Evolutionary conservation across 2,329 filamentous ascomycete species (phyloP).

Genomic region (Penicillium sp.): DNA sequence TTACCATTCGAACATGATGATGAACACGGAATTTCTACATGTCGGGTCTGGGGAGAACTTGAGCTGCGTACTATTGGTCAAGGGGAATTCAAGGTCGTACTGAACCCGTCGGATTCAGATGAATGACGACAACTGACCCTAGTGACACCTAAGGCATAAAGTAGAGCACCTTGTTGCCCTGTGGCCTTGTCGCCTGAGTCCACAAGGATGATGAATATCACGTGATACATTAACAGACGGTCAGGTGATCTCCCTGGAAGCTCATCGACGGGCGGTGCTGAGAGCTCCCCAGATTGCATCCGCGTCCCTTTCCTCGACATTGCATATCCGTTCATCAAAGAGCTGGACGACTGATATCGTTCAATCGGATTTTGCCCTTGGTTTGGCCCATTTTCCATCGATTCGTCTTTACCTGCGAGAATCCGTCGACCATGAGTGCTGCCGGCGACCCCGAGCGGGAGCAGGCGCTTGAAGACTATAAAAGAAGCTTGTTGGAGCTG

Average conservation of each 20-base stretch:
- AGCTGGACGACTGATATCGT: constrained; percentile 1
- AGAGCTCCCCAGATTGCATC: constrained; percentile 28
- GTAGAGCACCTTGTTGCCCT: background rate
- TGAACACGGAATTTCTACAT: no score
- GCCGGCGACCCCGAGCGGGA: constrained; percentile 51
- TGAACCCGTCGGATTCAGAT: background rate
- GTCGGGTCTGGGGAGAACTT: no score
- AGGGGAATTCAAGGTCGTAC: constrained; percentile 15
- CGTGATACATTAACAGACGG: constrained; percentile 9
- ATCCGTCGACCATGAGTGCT: constrained; percentile 32
- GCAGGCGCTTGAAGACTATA: constrained; percentile 70
- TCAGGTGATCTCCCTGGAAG: constrained; percentile 19
- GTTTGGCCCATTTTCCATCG: background rate
- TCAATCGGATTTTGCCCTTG: background rate
- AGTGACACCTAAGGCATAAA: no score
- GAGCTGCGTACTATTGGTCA: no score
- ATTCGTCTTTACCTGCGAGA: constrained; percentile 4
- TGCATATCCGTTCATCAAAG: constrained; percentile 14
- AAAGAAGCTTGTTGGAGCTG: constrained; percentile 80
- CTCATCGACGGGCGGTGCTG: constrained; percentile 21
- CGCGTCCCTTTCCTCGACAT: constrained; percentile 15
- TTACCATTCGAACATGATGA: no score
- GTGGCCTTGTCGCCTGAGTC: constrained; percentile 2
- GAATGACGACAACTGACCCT: constrained; percentile 19
- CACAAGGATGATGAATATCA: constrained; percentile 13